These are phyloP conservation scores for Pholiota microspora DNA, from an alignment of 768 basidiomycete genomes.

Conservation along the genomic window DNA sequence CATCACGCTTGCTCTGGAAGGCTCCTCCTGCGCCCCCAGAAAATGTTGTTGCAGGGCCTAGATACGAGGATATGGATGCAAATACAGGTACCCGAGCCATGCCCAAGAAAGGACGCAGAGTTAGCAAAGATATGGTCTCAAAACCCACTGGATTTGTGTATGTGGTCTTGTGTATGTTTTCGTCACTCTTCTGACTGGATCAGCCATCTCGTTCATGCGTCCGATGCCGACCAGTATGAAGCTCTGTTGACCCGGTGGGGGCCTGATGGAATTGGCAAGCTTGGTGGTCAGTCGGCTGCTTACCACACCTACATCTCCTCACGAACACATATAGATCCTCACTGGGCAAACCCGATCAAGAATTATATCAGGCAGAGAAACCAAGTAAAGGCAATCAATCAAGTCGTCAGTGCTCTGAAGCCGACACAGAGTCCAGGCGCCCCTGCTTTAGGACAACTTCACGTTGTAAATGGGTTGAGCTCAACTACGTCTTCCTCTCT, in stretches of 20 bases:
- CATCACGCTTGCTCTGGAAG: conserved; percentile 66
- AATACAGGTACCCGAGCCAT: conserved; percentile 30
- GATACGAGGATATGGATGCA: conserved; percentile 58
- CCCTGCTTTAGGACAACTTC: conserved; percentile 51
- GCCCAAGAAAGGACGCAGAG: conserved; percentile 57
- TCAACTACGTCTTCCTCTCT: conserved; percentile 67
- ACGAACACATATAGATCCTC: conserved; percentile 59
- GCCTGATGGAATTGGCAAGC: conserved; percentile 83
- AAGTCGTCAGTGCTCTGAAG: conserved; percentile 71
- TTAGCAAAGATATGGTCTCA: conserved; percentile 90
- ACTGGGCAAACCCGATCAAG: conserved; percentile 89
- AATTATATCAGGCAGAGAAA: conserved; percentile 63
- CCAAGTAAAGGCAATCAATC: conserved; percentile 72
- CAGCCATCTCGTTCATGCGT: conserved; percentile 90
- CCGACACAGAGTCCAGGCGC: conserved; percentile 49
- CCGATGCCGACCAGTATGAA: conserved; percentile 85
- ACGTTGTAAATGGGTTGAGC: conserved; percentile 79
- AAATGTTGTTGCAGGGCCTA: conserved; percentile 59
- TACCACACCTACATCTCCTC: conserved; percentile 19
- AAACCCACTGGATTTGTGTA: conserved; percentile 82
- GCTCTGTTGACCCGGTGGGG: conserved; percentile 87
- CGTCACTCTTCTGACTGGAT: conserved; percentile 22
- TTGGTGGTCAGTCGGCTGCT: conserved; percentile 61
- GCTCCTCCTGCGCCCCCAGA: conserved; percentile 34
- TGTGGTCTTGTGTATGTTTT: conserved; percentile 32